phyloP scores from a whole-genome alignment of 2,329 filamentous ascomycete genomes.

The Exophiala sp. region DNA sequence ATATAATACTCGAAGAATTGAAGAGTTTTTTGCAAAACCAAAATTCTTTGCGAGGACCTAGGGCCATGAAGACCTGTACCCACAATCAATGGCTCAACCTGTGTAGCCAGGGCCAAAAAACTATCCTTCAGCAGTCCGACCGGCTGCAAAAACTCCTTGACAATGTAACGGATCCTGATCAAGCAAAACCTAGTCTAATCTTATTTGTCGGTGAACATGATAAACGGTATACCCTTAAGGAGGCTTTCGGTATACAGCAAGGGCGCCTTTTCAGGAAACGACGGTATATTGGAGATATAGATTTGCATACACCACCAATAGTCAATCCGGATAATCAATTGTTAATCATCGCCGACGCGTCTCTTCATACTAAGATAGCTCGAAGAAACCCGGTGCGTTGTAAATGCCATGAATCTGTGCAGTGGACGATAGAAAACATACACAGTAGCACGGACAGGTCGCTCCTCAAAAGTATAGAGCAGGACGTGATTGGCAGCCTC shows the following conservation, averaged over 20 bases:
- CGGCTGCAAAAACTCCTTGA: slow-evolving; percentile 25
- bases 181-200: slow-evolving; percentile 23
- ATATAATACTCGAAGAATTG: no score
- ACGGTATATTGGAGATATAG: slow-evolving; percentile 23
- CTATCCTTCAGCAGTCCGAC: slow-evolving; percentile 24
- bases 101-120: slow-evolving; percentile 23
- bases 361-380: slow-evolving; percentile 16
- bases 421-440: slow-evolving; percentile 10
- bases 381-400: slow-evolving; percentile 8
- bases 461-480: slow-evolving; percentile 2
- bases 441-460: neutral
- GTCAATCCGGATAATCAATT: slow-evolving; percentile 19
- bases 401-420: slow-evolving; percentile 22
- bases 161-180: slow-evolving; percentile 21
- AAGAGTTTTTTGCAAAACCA: no score
- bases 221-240: slow-evolving; percentile 27
- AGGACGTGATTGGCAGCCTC: slow-evolving; percentile 25
- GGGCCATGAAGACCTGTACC: no score
- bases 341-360: slow-evolving; percentile 24
- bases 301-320: slow-evolving; percentile 30
- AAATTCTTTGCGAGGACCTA: no score
- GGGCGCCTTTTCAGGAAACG: slow-evolving; percentile 16
- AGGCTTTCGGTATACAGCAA: slow-evolving; percentile 23
- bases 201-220: slow-evolving; percentile 26
- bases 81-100: slow-evolving; percentile 30